A percentile compares a stretch with the other conserved stretches of the same genome.
Conservation (phyloP, 2,329 filamentous ascomycete species). For the Aspergillus sp. region DNA sequence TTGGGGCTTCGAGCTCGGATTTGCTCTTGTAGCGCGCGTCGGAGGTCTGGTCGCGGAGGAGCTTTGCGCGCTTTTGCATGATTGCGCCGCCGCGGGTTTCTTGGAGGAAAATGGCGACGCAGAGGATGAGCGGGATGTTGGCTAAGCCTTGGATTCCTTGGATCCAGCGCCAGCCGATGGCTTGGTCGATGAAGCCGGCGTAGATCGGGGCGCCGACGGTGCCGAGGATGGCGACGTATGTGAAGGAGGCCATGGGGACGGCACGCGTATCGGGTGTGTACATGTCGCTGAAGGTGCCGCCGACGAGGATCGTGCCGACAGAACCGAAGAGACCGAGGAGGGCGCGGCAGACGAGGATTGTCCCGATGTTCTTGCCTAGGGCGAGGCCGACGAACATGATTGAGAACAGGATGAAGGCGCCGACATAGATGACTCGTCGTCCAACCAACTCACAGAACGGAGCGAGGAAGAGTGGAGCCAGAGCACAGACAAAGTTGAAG, state of each 20-base stretch:
- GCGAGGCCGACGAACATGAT: conserved; percentile 51
- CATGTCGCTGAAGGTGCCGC: conserved; percentile 53
- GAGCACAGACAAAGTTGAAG: conserved; percentile 52
- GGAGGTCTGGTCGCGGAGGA: conserved; percentile 48
- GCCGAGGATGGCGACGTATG: conserved; percentile 52
- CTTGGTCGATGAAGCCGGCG: conserved; percentile 54
- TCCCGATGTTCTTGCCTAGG: conserved; percentile 50
- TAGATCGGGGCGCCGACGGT: conserved; percentile 56
- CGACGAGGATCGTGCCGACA: conserved; percentile 52
- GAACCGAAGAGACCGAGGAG: conserved; percentile 52
- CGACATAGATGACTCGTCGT: conserved; percentile 48
- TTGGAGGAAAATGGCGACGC: conserved; percentile 46
- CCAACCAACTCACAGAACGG: conserved; percentile 54
- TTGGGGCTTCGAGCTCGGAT: conserved; percentile 53
- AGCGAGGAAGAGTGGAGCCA: conserved; percentile 50
- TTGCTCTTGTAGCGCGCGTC: conserved; percentile 52
- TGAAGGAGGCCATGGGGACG: conserved; percentile 50
- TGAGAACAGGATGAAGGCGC: conserved; percentile 48
- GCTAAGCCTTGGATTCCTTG: conserved; percentile 54
- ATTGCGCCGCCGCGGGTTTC: conserved; percentile 50
- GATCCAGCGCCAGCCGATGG: conserved; percentile 56
- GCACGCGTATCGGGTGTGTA: conserved; percentile 48
- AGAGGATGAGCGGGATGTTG: conserved; percentile 50
- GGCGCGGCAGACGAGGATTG: conserved; percentile 49
- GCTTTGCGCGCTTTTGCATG: conserved; percentile 52